These are phyloP conservation scores for Nothopassalora personata DNA, from an alignment of 2,329 filamentous ascomycete species.

Conservation along the genomic window DNA sequence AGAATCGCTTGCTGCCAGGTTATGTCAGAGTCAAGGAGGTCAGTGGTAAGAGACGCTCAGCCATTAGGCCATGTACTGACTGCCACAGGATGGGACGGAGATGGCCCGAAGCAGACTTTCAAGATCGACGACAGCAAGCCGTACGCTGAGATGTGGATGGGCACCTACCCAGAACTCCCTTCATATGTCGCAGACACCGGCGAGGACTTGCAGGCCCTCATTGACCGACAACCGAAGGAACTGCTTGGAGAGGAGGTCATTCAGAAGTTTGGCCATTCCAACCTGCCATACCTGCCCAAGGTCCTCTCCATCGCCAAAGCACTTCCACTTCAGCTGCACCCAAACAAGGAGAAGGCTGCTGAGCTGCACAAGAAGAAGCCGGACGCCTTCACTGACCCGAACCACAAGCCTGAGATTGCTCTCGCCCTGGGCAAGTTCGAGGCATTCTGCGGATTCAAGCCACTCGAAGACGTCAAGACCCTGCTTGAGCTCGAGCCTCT, in stretches of 20 bases:
- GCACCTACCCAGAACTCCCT: conserved; percentile 66
- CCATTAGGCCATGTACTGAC: not conserved
- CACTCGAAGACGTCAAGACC: conserved; percentile 53
- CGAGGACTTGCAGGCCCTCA: conserved; percentile 59
- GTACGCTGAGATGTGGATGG: conserved; percentile 70
- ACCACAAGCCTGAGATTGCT: conserved; percentile 78
- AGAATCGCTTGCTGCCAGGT: conserved; percentile 59
- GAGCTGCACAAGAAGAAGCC: conserved; percentile 61
- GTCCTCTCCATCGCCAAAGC: conserved; percentile 71
- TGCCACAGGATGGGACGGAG: conserved; percentile 38
- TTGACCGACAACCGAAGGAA: conserved; percentile 56
- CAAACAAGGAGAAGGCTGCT: conserved; percentile 61
- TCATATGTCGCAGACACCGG: conserved; percentile 59
- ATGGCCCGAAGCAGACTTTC: conserved; percentile 46
- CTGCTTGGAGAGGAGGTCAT: conserved; percentile 60
- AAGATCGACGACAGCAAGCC: conserved; percentile 57
- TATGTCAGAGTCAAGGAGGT: conserved; percentile 55
- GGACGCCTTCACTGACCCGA: conserved; percentile 62
- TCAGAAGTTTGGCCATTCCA: conserved; percentile 55
- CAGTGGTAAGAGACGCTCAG: not conserved
- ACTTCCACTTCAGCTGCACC: conserved; percentile 69
- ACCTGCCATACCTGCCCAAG: conserved; percentile 70
- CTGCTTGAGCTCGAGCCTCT: conserved; percentile 55
- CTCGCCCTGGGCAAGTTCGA: conserved; percentile 67
- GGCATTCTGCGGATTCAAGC: conserved; percentile 70